Percentiles rank a stretch among this genome's conserved stretches.
Conservation (phyloP, 148 eudicot genomes). For the Heliamphora exappendiculata region DNA sequence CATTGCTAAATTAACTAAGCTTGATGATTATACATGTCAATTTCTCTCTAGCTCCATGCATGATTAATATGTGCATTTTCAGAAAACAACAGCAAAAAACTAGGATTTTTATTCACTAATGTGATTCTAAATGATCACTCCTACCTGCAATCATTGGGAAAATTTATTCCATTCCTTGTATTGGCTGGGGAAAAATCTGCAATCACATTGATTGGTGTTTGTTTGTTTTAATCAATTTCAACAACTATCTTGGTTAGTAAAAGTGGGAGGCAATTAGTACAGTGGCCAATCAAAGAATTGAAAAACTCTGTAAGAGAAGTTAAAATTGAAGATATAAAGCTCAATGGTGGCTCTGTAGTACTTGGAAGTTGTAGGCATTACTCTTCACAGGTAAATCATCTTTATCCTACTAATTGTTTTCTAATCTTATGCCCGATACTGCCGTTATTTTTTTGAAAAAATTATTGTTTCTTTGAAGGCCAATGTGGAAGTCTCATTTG, state of each 20-base stretch:
- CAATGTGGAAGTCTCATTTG: slow-evolving; percentile 22
- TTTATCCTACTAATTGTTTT: neutral
- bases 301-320: slow-evolving; percentile 12
- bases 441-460: no score
- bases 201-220: neutral
- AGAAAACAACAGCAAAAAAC: neutral
- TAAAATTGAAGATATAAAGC: slow-evolving; percentile 6
- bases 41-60: no score
- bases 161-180: neutral
- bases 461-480: slow-evolving; percentile 10
- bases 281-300: slow-evolving; percentile 24
- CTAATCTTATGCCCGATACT: neutral
- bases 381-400: slow-evolving; percentile 18
- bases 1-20: no score
- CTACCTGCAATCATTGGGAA: neutral
- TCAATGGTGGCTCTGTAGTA: slow-evolving; percentile 3
- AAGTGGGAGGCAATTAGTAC: slow-evolving; percentile 18
- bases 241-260: slow-evolving; percentile 8
- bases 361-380: slow-evolving; percentile 21
- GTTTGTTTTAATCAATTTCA: slow-evolving; percentile 15
- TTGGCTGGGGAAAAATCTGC: neutral
- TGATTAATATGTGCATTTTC: neutral
- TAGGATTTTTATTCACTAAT: neutral
- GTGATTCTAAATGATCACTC: neutral
- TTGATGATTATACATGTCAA: no score